Percentiles rank a stretch among this genome's conserved stretches.
Conservation (phyloP, 495 filamentous ascomycete genomes). For the Hyaloscypha hepaticicola region DNA sequence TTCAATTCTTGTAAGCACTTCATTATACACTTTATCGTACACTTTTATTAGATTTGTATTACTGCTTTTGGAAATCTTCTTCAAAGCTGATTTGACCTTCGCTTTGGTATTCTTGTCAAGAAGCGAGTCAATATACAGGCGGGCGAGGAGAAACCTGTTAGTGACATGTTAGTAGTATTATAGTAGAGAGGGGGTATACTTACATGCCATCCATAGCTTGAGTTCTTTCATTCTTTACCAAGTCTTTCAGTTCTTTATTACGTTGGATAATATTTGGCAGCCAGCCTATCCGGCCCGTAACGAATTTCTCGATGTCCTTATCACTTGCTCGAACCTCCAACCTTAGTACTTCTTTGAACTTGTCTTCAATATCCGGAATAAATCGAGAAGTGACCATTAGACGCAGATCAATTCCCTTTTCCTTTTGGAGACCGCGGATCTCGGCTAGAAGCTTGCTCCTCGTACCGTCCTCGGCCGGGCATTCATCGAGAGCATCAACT, state of each 20-base stretch:
- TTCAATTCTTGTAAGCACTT: slow-evolving; percentile 32
- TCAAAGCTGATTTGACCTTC: slow-evolving; percentile 2
- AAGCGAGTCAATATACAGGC: slow-evolving; percentile 48
- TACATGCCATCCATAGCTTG: slow-evolving; percentile 44
- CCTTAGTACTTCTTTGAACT: not conserved
- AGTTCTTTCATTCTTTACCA: slow-evolving; percentile 21
- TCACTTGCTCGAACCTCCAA: not conserved
- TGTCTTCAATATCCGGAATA: not conserved
- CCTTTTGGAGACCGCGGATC: slow-evolving; percentile 33
- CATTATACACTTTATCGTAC: slow-evolving; percentile 32
- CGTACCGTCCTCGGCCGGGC: slow-evolving; percentile 7
- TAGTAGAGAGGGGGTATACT: slow-evolving; percentile 15
- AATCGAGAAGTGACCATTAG: slow-evolving; percentile 10
- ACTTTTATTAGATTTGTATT: slow-evolving; percentile 38
- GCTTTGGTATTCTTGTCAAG: slow-evolving; percentile 25
- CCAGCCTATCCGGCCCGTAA: not conserved
- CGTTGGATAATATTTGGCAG: not conserved
- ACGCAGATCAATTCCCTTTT: not conserved
- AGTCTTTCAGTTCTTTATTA: not conserved
- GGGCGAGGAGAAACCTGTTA: slow-evolving; percentile 53
- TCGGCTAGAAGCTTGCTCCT: slow-evolving; percentile 25
- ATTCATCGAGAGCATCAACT: slow-evolving; percentile 25
- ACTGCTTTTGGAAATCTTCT: slow-evolving; percentile 32
- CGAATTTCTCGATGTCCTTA: not conserved
- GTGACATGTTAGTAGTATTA: not conserved